Evolutionary conservation across 2,329 filamentous ascomycete species (phyloP).

Genomic region (Cladosporium colombiae): DNA sequence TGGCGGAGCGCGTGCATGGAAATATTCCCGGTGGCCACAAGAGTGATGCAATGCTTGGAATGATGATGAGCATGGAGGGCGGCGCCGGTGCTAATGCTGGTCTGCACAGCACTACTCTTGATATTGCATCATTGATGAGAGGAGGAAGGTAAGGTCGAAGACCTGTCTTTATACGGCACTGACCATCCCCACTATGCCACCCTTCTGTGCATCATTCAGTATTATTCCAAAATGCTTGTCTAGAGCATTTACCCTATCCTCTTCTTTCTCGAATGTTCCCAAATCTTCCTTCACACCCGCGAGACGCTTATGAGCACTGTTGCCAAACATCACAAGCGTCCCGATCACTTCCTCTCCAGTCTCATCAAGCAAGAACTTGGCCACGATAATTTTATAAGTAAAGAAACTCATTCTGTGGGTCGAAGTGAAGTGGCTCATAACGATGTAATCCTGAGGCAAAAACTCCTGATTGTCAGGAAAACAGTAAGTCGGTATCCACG

Average conservation of each 20-base stretch:
- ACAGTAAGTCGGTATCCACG: constrained; percentile 63
- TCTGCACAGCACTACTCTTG: neutral
- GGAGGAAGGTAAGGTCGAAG: neutral
- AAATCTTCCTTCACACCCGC: constrained; percentile 45
- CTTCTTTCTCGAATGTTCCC: constrained; percentile 43
- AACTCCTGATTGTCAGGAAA: constrained; percentile 66
- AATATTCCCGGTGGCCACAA: neutral
- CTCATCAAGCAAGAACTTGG: constrained; percentile 53
- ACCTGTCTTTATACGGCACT: constrained; percentile 8
- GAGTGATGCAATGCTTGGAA: neutral
- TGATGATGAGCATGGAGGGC: neutral
- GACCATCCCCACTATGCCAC: constrained; percentile 38
- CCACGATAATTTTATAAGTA: constrained; percentile 54
- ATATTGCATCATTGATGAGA: neutral
- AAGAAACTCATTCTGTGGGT: constrained; percentile 55
- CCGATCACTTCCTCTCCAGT: constrained; percentile 39
- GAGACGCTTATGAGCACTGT: constrained; percentile 48
- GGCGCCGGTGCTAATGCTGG: neutral
- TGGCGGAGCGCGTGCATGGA: neutral
- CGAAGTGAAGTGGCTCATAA: constrained; percentile 61
- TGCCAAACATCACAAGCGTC: constrained; percentile 43
- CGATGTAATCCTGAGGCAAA: constrained; percentile 58
- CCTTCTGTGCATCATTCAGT: constrained; percentile 41
- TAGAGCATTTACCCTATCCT: constrained; percentile 45
- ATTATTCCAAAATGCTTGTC: constrained; percentile 48